These are phyloP conservation scores for Acrodontium crateriforme DNA, from an alignment of 2,329 filamentous ascomycete species.

Conservation along the genomic window DNA sequence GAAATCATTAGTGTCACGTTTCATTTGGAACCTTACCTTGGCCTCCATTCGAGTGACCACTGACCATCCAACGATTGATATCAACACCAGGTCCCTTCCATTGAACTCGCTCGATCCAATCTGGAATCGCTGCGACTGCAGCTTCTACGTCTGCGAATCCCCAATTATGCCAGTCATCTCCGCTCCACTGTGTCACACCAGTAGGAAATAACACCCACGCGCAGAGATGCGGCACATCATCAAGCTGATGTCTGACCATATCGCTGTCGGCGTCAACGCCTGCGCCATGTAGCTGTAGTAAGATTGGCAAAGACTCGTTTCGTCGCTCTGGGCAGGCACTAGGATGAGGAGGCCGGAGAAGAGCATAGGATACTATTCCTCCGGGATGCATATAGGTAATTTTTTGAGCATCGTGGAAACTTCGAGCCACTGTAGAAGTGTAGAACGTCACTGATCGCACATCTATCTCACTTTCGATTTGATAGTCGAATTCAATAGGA, in stretches of 20 bases:
- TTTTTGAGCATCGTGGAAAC: constrained; percentile 31
- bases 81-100: constrained; percentile 38
- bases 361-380: constrained; percentile 42
- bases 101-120: constrained; percentile 34
- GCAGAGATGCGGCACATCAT: constrained; percentile 37
- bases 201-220: constrained; percentile 43
- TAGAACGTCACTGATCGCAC: constrained; percentile 4
- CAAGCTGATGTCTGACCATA: constrained; percentile 33
- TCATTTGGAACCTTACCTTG: no score
- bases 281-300: constrained; percentile 42
- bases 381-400: constrained; percentile 41
- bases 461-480: constrained; percentile 3
- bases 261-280: constrained; percentile 40
- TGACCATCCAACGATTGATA: constrained; percentile 36
- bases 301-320: constrained; percentile 28
- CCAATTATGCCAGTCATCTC: constrained; percentile 49
- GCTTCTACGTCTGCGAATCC: constrained; percentile 43
- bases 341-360: constrained; percentile 39
- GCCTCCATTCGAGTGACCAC: constrained; percentile 47
- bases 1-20: no score
- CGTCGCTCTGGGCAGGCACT: constrained; percentile 17
- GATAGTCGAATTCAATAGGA: constrained; percentile 8
- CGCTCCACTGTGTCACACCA: constrained; percentile 45
- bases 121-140: constrained; percentile 34
- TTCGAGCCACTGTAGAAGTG: constrained; percentile 1